Evolutionary conservation across 2,329 filamentous ascomycete genomes (phyloP), one percentile per base, ranked within the genome.

Genomic region (Escovopsis weberi): DNA sequence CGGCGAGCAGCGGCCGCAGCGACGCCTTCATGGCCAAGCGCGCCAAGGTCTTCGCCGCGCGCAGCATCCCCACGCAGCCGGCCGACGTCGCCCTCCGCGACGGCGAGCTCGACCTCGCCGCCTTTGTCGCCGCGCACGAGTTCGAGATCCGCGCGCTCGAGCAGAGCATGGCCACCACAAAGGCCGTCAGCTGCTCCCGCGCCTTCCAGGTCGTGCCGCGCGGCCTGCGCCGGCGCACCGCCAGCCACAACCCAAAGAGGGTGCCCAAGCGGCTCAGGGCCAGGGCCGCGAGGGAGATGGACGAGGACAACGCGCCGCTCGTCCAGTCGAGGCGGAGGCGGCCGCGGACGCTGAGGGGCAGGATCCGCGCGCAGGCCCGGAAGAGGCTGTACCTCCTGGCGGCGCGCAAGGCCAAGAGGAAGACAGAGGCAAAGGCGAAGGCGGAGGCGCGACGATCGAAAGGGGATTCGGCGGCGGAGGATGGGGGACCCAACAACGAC

Each of bases 141-240:
- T 94, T 85, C 54, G 89, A 96, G 65, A 93, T 98, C 52, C 76
- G 75, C 44, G 82, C 88, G 1, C 67, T 96, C 38, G 84, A 94
- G 57, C 71, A 80, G 54, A 85, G 84, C 46, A 91, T 96, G 73
- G 71, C 74, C 43, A 78, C 75, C 33, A 82, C 85, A 38, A 88
- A 83, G 59, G 63, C 64, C 5, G 64, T 67, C 34, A 64, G 68
- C 42, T 67, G 74, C 37, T 79, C 76, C 44, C 74, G 89, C 41
- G 88, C 89, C 12, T 96, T 96, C 55, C 91, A 98, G 60, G 77
- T 85, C 51, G 83, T 98, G 5, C 91, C 91, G 1, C 76, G 86
- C 51, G 79, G 81, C 40, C 66, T 98, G 72, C 72, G 91, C 50
- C 72, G 91, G 49, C 74, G 91, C 52, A 94, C 89, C 0, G 91